These are phyloP conservation scores for Alisma plantagoaquatica DNA, from an alignment of 106 monocot species.

Conservation along the genomic window DNA sequence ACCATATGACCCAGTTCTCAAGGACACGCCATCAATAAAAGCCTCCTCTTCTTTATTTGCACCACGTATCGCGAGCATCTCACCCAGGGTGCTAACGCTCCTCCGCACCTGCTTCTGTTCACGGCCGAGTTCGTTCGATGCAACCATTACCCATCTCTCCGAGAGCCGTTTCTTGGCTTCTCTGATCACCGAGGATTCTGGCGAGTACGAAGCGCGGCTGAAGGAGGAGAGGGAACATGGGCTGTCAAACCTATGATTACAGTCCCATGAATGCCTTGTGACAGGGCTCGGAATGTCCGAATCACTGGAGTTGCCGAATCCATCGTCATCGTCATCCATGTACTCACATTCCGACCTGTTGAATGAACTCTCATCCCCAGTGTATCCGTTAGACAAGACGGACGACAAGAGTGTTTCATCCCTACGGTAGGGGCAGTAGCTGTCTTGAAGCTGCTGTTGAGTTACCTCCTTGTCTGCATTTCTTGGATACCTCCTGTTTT, in stretches of 20 bases:
- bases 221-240: constrained; percentile 25
- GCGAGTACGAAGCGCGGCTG: constrained; percentile 22
- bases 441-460: constrained; percentile 18
- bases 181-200: constrained; percentile 39
- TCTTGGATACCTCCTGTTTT: constrained; percentile 17
- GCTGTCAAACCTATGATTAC: constrained; percentile 22
- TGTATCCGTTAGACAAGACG: constrained; percentile 55
- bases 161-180: constrained; percentile 64
- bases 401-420: constrained; percentile 31
- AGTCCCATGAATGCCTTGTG: constrained; percentile 31
- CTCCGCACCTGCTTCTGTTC: constrained; percentile 33
- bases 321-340: constrained; percentile 34
- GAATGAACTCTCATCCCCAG: constrained; percentile 72
- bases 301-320: constrained; percentile 21
- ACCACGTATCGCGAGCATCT: constrained; percentile 57
- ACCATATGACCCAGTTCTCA: constrained; percentile 17
- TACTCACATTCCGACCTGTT: constrained; percentile 23
- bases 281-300: constrained; percentile 27
- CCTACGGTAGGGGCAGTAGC: constrained; percentile 12
- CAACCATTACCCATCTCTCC: constrained; percentile 44
- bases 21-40: constrained; percentile 5
- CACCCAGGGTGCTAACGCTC: constrained; percentile 69
- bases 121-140: constrained; percentile 18
- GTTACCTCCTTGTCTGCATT: constrained; percentile 32
- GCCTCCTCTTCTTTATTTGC: constrained; percentile 35